phyloP scores from a whole-genome alignment of 805 yeast species.

The Starmerella bombi region DNA sequence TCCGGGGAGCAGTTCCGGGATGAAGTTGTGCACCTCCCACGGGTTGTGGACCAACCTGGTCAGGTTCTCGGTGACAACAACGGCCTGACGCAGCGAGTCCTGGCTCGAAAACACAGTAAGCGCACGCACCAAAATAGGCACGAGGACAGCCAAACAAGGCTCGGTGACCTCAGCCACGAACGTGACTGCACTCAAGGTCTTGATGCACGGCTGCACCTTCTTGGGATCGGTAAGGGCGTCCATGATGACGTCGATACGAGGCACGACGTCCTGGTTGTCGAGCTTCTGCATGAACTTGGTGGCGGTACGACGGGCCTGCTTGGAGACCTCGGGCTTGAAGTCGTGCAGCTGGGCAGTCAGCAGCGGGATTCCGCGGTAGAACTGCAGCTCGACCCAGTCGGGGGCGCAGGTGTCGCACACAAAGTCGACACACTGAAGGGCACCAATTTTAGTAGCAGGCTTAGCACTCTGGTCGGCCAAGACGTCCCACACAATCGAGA shows the following conservation, averaged over 20 bases:
- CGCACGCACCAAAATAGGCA: conserved; percentile 84
- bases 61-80: conserved; percentile 86
- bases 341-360: conserved; percentile 85
- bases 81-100: conserved; percentile 93
- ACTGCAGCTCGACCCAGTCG: conserved; percentile 71
- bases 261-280: conserved; percentile 84
- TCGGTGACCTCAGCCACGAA: conserved; percentile 98
- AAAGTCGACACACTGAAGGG: conserved; percentile 58
- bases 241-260: conserved; percentile 71
- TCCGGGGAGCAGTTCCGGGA: conserved; percentile 85
- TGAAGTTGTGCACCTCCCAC: conserved; percentile 74
- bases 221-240: conserved; percentile 83
- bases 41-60: conserved; percentile 91
- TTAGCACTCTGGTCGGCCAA: conserved; percentile 64
- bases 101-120: conserved; percentile 79
- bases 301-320: conserved; percentile 63
- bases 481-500: conserved; percentile 49
- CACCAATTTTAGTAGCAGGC: conserved; percentile 82
- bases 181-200: conserved; percentile 80
- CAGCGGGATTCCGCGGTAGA: conserved; percentile 66
- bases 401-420: conserved; percentile 68
- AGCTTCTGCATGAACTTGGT: conserved; percentile 61
- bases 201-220: conserved; percentile 79
- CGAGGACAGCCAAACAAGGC: conserved; percentile 79
- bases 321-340: conserved; percentile 90